A percentile compares a stretch with the other conserved stretches of the same genome.
These are phyloP conservation scores for Keqinozyma sinolaborantium DNA, from an alignment of 1,139 yeast genomes.

Conservation along the genomic window DNA sequence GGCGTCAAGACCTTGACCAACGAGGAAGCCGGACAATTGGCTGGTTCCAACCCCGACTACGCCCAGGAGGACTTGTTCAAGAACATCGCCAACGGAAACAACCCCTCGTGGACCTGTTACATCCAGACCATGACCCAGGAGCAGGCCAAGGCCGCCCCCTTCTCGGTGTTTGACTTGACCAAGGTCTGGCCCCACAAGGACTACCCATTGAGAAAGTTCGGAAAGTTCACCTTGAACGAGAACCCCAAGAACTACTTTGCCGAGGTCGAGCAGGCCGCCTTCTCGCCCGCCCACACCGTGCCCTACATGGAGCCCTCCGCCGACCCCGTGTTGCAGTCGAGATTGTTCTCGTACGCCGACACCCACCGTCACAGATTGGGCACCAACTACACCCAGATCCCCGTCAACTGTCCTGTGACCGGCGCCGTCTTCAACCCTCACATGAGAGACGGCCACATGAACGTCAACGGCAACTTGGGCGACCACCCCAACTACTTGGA, in stretches of 20 bases:
- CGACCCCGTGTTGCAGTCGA: conserved; percentile 83
- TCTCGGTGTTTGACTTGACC: conserved; percentile 68
- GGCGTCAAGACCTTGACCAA: conserved; percentile 53
- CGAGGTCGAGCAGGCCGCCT: conserved; percentile 80
- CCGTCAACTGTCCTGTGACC: conserved; percentile 63
- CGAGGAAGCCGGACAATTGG: conserved; percentile 55
- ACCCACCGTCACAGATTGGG: conserved; percentile 71
- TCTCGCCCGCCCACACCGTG: conserved; percentile 79
- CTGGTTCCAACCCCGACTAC: conserved; percentile 64
- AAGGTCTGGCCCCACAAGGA: conserved; percentile 80
- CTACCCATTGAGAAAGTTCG: conserved; percentile 73
- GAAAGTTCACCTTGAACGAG: conserved; percentile 64
- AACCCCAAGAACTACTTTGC: conserved; percentile 79
- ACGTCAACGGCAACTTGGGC: conserved; percentile 83
- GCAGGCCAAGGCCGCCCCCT: conserved; percentile 57
- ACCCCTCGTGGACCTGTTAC: conserved; percentile 63
- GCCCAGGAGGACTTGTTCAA: conserved; percentile 64
- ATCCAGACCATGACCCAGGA: conserved; percentile 67
- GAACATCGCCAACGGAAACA: conserved; percentile 55
- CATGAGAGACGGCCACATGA: conserved; percentile 87
- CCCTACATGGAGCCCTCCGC: conserved; percentile 85
- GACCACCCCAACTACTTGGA: conserved; percentile 76
- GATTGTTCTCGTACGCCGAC: conserved; percentile 83
- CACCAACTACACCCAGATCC: conserved; percentile 66
- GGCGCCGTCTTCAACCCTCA: conserved; percentile 53